Base-by-base conservation (phyloP, 176 grass and related monocot species). In the Musa itinerans region DNA sequence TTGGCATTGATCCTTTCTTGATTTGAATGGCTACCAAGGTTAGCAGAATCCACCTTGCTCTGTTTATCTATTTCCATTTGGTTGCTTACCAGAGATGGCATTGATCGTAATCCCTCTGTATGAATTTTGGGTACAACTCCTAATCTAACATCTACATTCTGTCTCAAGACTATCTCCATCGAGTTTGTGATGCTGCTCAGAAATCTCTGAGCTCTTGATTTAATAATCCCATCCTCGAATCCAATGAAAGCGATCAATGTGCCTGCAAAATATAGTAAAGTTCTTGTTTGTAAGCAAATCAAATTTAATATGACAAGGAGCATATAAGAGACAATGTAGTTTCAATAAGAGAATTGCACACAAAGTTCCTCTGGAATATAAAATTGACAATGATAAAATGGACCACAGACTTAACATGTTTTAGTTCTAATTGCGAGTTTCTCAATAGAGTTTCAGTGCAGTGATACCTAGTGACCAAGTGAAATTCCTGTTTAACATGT, bases 131-230 rank as follows among this genome's bases (percentile, higher is more conserved):
- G 53, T 52, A 75, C 73, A 49, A 87, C 73, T 53, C 68, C 80
- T 26, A 96, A 74, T 86, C 79, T 85, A 55, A 92, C 78, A 75
- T 88, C 86, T 67, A 96, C 89, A 48, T 66, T 87, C 25, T 81
- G 82, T 83, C 79, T 76, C 65, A 92, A 78, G 48, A 89, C 83
- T 55, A 73, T 86, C 81, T 92, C 92, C 15, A 85, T 69, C 72
- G 92, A 92, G 80, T 92, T 85, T 76, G 89, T 88, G 72, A 92
- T 96, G 74, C 92, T 92, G 78, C 89, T 89, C 49, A 92, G 77
- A 75, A 92, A 96, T 81, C 84, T 85, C 82, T 89, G 72, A 56
- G 89, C 89, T 68, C 85, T 74, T 25, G 83, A 89, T 50, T 82
- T 92, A 80, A 96, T 86, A 73, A 59, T 67, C 1, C 25, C 50